Evolutionary conservation across 1,284 basidiomycete species (phyloP).

Genomic region (Pyrrhoderma lamaoense): DNA sequence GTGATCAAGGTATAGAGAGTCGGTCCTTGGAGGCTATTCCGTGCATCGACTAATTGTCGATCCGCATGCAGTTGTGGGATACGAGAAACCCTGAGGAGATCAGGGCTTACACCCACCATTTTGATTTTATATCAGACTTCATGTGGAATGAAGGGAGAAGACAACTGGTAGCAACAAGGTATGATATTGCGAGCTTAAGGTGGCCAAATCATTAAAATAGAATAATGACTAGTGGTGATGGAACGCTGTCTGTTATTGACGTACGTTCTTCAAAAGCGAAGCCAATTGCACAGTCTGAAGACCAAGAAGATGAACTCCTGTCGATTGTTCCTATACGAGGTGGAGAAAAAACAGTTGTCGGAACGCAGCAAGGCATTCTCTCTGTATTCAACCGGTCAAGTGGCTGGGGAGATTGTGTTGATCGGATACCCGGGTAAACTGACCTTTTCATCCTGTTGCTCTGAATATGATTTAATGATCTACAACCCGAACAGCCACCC

Average conservation of each 20-base stretch:
- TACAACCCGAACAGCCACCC: conserved; percentile 54
- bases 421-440: conserved; percentile 78
- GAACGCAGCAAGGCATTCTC: conserved; percentile 87
- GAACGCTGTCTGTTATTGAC: conserved; percentile 86
- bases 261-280: conserved; percentile 69
- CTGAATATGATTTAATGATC: neutral
- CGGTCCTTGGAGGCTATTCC: neutral
- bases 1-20: conserved; percentile 66
- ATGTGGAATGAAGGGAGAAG: conserved; percentile 80
- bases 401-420: conserved; percentile 91
- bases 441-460: conserved; percentile 3
- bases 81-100: conserved; percentile 59
- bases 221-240: conserved; percentile 78
- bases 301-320: conserved; percentile 93
- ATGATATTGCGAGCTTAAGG: conserved; percentile 21
- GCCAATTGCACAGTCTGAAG: conserved; percentile 78
- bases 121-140: conserved; percentile 94
- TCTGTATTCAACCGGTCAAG: conserved; percentile 83
- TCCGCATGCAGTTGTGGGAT: conserved; percentile 73
- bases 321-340: conserved; percentile 74
- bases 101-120: conserved; percentile 79
- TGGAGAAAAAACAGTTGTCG: conserved; percentile 77
- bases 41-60: neutral
- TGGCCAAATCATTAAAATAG: neutral
- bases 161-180: conserved; percentile 84